phyloP scores from a whole-genome alignment of 495 filamentous ascomycete species.

The Hypoxylon fuscum region DNA sequence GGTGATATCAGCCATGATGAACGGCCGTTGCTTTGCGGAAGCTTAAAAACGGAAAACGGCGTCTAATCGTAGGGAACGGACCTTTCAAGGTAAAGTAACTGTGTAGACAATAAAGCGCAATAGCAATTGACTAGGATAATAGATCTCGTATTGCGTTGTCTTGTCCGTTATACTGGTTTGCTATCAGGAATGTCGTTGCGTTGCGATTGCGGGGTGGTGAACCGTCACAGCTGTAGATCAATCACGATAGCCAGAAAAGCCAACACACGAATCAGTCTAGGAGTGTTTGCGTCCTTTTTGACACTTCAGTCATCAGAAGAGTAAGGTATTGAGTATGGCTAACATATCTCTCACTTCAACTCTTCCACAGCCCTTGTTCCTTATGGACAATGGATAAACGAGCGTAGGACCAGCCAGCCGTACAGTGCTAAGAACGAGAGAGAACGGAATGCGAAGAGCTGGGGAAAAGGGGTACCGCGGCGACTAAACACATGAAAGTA shows the following conservation, averaged over 20 bases:
- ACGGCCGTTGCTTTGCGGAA: background rate
- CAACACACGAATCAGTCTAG: constrained; percentile 17
- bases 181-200: constrained; percentile 21
- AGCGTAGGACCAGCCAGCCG: constrained; percentile 24
- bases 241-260: constrained; percentile 27
- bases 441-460: constrained; percentile 15
- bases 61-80: background rate
- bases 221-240: constrained; percentile 19
- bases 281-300: constrained; percentile 13
- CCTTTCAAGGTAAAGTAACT: background rate
- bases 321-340: constrained; percentile 2
- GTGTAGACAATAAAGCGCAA: constrained; percentile 22
- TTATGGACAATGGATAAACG: constrained; percentile 19
- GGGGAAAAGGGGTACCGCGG: constrained; percentile 5
- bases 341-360: constrained; percentile 17
- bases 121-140: constrained; percentile 1
- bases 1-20: constrained; percentile 25
- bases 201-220: constrained; percentile 26
- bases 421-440: constrained; percentile 4
- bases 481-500: constrained; percentile 4
- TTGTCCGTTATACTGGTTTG: constrained; percentile 10
- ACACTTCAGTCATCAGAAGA: constrained; percentile 5
- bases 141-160: constrained; percentile 1
- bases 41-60: constrained; percentile 4
- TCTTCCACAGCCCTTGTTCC: background rate